Conservation (phyloP, 371 early-diverging fungal genomes). For the Sporodiniella umbellata region DNA sequence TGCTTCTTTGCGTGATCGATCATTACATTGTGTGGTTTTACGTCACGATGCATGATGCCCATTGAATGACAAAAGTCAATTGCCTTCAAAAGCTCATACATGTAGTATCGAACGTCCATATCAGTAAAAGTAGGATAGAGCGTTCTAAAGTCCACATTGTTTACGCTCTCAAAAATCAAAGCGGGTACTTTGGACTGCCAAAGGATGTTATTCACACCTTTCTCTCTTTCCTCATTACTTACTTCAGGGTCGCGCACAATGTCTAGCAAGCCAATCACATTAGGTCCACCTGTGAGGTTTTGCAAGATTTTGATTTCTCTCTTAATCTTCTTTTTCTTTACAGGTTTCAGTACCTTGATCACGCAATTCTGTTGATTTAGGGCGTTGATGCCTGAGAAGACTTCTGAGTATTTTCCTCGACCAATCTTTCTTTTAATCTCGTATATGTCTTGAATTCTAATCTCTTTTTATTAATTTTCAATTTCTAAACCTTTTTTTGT, state of each 20-base stretch:
- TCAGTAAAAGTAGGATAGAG: constrained; percentile 80
- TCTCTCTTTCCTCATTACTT: constrained; percentile 5
- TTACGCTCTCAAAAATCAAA: constrained; percentile 96
- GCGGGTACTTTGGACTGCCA: constrained; percentile 88
- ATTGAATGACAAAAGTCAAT: constrained; percentile 97
- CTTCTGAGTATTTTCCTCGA: constrained; percentile 99
- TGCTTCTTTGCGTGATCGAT: constrained; percentile 95
- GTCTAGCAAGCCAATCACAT: constrained; percentile 93
- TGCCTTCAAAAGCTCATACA: constrained; percentile 94
- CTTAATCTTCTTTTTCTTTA: constrained; percentile 99
- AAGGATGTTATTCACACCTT: neutral
- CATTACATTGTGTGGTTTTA: constrained; percentile 99
- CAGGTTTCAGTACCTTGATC: constrained; percentile 99
- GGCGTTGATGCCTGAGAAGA: constrained; percentile 96
- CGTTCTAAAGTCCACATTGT: constrained; percentile 77
- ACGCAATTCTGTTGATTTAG: constrained; percentile 82
- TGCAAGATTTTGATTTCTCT: constrained; percentile 99
- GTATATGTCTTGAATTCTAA: constrained; percentile 83
- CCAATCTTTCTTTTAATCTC: constrained; percentile 97
- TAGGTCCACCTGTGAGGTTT: constrained; percentile 93
- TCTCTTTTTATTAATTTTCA: neutral
- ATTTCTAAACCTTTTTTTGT: too few species aligned
- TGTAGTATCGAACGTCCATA: constrained; percentile 95
- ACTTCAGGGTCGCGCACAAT: constrained; percentile 96
- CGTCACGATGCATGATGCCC: constrained; percentile 99